Evolutionary conservation across 371 early-diverging fungal species (phyloP).

Genomic region (Mucor irregularis): DNA sequence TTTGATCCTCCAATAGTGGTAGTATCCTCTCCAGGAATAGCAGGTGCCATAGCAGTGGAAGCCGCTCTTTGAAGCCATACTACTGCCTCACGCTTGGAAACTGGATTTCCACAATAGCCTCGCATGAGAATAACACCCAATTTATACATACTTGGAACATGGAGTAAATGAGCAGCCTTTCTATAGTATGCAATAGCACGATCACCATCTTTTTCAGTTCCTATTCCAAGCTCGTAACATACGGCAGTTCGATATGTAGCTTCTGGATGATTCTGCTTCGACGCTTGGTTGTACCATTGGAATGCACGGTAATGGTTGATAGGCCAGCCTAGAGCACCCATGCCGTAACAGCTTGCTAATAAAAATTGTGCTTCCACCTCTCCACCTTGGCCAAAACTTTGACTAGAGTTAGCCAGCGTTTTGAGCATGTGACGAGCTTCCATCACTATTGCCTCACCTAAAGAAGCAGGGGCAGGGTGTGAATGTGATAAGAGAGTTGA

Average conservation of each 20-base stretch:
- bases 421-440: conserved; percentile 77
- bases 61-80: conserved; percentile 94
- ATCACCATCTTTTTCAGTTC: conserved; percentile 79
- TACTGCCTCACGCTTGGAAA: conserved; percentile 85
- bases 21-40: conserved; percentile 28
- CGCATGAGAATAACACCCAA: conserved; percentile 85
- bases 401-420: conserved; percentile 61
- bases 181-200: conserved; percentile 90
- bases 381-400: conserved; percentile 59
- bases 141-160: conserved; percentile 95
- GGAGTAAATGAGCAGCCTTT: conserved; percentile 89
- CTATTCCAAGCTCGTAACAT: conserved; percentile 93
- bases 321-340: conserved; percentile 71
- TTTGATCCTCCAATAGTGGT: conserved; percentile 22
- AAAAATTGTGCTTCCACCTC: conserved; percentile 89
- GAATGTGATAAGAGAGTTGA: neutral
- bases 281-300: conserved; percentile 84
- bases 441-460: conserved; percentile 57
- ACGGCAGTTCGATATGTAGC: conserved; percentile 96
- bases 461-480: neutral
- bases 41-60: conserved; percentile 68
- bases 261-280: conserved; percentile 88
- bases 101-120: conserved; percentile 69
- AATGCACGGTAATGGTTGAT: conserved; percentile 90
- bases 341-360: conserved; percentile 87